Evolutionary conservation across 2,329 filamentous ascomycete species (phyloP), one percentile per base, ranked within the genome.

Genomic region (Aspergillus persii): DNA sequence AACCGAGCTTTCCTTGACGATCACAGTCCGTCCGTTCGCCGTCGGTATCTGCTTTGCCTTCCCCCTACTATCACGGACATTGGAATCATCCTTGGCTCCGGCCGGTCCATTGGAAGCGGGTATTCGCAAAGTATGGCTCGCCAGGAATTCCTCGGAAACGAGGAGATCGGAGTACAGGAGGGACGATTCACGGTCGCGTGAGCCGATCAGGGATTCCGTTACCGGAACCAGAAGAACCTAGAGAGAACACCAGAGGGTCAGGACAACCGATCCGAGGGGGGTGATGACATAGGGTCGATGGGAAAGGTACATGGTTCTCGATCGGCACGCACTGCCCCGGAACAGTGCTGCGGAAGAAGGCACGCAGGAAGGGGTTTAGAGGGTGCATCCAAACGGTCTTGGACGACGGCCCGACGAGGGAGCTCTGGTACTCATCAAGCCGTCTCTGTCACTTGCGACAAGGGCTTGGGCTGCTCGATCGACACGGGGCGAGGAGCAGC

Each of bases 291-390:
- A 18, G 47, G 12, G 31, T 7, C n/a, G 54, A 44, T 26, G 46
- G 48, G 54, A 47, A 51, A 41, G 29, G 65, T 81, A 88, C 86
- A 82, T 98, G 91, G 76, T 96, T 91, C 77, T 95, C 90, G 65
- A 92, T 85, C 57, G 95, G 93, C 64, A 89, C 86, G 83, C 95
- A 98, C 87, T 98, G 94, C 71, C 89, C 83, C 69, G 90, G 89
- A 74, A 97, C 85, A 77, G 91, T 88, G 86, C 92, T 98, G 83
- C 92, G 92, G 85, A 97, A 97, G 87, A 99, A 98, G 84, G 94
- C 92, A 83, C 91, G 89, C 78, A 99, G 85, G 81, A 97, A 98
- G 77, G 95, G 95, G 81, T 99, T 99, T 88, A 98, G 85, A 82
- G 95, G 92, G 89, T 93, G 93, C 93, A 96, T 96, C 87, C 89